A percentile compares a stretch with the other conserved stretches of the same genome.
These are phyloP conservation scores for Clausena lansium DNA, from an alignment of 345 rosid species.

Conservation along the genomic window DNA sequence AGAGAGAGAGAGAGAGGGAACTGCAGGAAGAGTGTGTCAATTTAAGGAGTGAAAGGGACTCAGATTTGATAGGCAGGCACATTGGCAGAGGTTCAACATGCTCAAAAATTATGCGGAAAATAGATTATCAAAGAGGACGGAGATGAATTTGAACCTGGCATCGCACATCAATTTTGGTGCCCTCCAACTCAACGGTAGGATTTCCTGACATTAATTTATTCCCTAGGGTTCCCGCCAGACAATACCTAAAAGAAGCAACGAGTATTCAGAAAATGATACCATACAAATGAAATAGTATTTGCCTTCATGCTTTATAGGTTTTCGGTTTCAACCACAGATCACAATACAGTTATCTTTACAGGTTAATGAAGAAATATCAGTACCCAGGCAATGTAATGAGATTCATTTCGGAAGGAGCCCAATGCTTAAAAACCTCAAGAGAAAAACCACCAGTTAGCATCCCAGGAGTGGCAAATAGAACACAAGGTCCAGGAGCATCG, in stretches of 20 bases:
- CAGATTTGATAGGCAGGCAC: background rate
- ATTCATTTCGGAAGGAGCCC: constrained; percentile 89
- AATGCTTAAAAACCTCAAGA: constrained; percentile 86
- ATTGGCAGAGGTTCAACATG: background rate
- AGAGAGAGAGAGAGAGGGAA: background rate
- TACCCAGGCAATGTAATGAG: constrained; percentile 97
- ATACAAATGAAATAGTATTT: background rate
- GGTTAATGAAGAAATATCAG: background rate
- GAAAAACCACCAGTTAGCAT: constrained; percentile 97
- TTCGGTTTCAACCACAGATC: background rate
- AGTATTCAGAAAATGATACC: background rate
- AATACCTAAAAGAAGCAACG: constrained; percentile 48
- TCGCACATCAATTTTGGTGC: constrained; percentile 78
- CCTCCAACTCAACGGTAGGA: constrained; percentile 76
- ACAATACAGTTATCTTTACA: background rate
- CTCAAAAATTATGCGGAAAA: background rate
- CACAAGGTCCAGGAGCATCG: constrained; percentile 91
- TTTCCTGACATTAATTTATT: constrained; percentile 87
- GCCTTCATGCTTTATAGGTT: background rate
- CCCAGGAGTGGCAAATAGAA: constrained; percentile 98
- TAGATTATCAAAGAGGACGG: background rate
- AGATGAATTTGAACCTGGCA: constrained; percentile 64
- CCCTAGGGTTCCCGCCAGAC: constrained; percentile 93
- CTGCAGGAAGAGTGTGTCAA: background rate
- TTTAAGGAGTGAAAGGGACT: background rate